Evolutionary conservation across 2,329 filamentous ascomycete species (phyloP).

Genomic region (Apiospora saccharicola): DNA sequence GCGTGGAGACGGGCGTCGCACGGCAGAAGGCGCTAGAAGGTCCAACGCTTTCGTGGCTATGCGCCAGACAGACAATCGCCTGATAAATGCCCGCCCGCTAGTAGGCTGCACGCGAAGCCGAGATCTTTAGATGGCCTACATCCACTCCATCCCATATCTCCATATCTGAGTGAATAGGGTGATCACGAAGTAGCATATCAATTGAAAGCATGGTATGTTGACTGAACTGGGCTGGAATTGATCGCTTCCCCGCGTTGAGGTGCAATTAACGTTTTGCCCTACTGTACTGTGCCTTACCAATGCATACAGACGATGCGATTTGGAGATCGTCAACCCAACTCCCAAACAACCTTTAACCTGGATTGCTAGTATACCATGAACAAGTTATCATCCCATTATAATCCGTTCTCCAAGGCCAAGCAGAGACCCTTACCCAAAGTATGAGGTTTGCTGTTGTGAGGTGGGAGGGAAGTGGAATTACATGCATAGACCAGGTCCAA

Average conservation of each 20-base stretch:
- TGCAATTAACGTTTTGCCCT: not conserved
- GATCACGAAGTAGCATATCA: not conserved
- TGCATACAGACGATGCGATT: not conserved
- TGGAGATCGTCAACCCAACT: not conserved
- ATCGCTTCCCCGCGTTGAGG: not conserved
- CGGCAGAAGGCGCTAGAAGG: constrained; percentile 1
- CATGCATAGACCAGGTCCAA: not conserved
- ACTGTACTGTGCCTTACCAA: not conserved
- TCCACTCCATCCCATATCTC: not conserved
- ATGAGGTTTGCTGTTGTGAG: not conserved
- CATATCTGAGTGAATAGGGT: too few species aligned
- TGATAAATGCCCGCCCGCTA: not conserved
- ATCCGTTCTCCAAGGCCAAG: accelerated
- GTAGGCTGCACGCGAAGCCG: not conserved
- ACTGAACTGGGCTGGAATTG: not conserved
- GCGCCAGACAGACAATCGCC: not conserved
- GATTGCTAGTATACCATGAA: not conserved
- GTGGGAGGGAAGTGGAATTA: not conserved
- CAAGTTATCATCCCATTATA: not conserved
- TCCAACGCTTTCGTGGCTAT: not conserved
- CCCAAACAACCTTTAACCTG: too few species aligned
- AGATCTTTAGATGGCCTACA: not conserved
- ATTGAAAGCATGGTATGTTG: not conserved
- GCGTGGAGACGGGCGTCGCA: constrained; percentile 4
- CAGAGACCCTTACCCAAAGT: not conserved